These are phyloP conservation scores for Rhizophagus prolifer DNA, from an alignment of 192 early-diverging fungal genomes.

Conservation along the genomic window DNA sequence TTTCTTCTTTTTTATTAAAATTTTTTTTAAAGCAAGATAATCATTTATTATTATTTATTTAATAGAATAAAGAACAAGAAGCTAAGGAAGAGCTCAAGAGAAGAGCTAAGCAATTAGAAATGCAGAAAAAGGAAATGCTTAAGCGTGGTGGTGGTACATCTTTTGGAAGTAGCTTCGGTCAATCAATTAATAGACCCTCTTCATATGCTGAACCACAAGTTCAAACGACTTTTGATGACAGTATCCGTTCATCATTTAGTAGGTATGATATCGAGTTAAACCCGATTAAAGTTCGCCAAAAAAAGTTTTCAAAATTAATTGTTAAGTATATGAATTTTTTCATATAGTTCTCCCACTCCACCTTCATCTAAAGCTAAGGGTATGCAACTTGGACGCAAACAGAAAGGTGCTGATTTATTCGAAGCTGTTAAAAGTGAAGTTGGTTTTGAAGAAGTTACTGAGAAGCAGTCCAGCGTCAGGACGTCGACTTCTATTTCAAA, in stretches of 20 bases:
- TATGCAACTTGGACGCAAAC: slow-evolving; percentile 95
- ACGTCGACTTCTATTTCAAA: slow-evolving; percentile 29
- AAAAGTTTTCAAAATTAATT: not conserved
- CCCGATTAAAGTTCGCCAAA: not conserved
- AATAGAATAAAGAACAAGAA: slow-evolving; percentile 91
- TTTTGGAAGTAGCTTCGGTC: slow-evolving; percentile 43
- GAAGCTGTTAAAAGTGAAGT: slow-evolving; percentile 86
- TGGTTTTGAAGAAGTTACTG: slow-evolving; percentile 52
- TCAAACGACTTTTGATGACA: slow-evolving; percentile 28
- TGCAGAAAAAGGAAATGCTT: slow-evolving; percentile 79
- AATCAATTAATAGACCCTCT: slow-evolving; percentile 35
- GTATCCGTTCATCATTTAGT: slow-evolving; percentile 30
- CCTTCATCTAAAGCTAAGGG: slow-evolving; percentile 68
- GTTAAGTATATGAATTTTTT: not conserved
- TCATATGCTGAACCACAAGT: slow-evolving; percentile 39
- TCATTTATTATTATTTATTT: not conserved
- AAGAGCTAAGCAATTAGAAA: slow-evolving; percentile 86
- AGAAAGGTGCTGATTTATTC: slow-evolving; percentile 73
- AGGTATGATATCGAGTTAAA: slow-evolving; percentile 23
- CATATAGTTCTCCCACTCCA: slow-evolving; percentile 38
- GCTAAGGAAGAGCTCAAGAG: slow-evolving; percentile 96
- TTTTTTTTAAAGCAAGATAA: not conserved
- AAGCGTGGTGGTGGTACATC: slow-evolving; percentile 60
- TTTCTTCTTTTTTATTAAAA: not conserved
- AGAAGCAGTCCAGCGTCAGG: not conserved